phyloP scores from a whole-genome alignment of 192 early-diverging fungal species.

The Coemansia sp. region DNA sequence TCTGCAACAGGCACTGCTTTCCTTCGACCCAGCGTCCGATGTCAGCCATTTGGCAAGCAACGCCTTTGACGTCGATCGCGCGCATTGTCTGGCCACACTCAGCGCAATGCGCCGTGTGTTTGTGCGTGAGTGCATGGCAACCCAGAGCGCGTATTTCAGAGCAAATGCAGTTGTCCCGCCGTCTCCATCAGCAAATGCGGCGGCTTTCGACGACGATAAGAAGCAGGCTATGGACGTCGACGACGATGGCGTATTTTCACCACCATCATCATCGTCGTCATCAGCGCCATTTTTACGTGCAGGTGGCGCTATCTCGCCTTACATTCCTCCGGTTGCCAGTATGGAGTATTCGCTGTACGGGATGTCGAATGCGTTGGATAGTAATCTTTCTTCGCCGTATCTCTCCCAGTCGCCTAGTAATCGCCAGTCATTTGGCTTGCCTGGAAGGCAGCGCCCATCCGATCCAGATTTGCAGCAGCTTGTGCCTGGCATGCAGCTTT shows the following conservation, averaged over 20 bases:
- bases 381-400: neutral
- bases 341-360: conserved; percentile 53
- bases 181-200: neutral
- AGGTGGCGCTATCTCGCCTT: conserved; percentile 9
- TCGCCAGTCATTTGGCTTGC: neutral
- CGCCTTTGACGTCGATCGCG: conserved; percentile 67
- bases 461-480: conserved; percentile 19
- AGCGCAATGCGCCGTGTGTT: conserved; percentile 58
- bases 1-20: conserved; percentile 26
- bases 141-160: conserved; percentile 30
- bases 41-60: conserved; percentile 53
- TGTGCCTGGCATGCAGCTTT: conserved; percentile 29
- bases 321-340: conserved; percentile 36
- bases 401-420: neutral
- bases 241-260: neutral
- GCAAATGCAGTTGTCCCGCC: conserved; percentile 48
- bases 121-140: conserved; percentile 55
- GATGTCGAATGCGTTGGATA: conserved; percentile 1
- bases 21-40: conserved; percentile 36
- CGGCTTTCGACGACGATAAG: neutral
- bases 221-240: conserved; percentile 17
- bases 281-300: neutral
- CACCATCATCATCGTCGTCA: too few species aligned
- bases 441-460: neutral
- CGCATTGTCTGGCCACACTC: conserved; percentile 56